Conservation (phyloP, 78 protist genomes). For the Protostelium mycophagum region DNA sequence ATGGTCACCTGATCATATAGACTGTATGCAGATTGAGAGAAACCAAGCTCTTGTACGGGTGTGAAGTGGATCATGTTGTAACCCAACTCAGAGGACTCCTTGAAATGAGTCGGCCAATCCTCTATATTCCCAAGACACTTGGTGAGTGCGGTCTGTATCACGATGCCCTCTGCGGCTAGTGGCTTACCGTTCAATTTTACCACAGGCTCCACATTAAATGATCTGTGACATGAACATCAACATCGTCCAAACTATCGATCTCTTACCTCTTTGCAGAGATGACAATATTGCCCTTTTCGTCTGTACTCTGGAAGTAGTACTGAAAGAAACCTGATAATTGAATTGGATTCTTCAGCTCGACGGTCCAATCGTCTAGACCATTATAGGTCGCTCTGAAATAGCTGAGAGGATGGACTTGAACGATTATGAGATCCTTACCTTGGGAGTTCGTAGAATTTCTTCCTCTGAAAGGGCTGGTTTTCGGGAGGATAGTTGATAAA, state of each 20-base stretch:
- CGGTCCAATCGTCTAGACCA: neutral
- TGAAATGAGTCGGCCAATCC: conserved; percentile 60
- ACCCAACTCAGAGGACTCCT: conserved; percentile 30
- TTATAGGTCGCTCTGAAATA: neutral
- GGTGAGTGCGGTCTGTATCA: conserved; percentile 69
- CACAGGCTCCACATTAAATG: conserved; percentile 32
- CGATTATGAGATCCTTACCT: neutral
- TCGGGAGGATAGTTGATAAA: neutral
- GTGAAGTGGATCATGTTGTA: conserved; percentile 86
- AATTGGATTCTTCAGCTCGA: neutral
- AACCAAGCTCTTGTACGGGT: conserved; percentile 79
- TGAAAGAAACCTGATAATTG: neutral
- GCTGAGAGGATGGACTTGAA: neutral
- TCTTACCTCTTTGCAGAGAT: neutral
- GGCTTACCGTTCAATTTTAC: conserved; percentile 11
- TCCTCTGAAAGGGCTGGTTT: neutral
- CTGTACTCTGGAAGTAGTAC: neutral
- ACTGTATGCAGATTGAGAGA: conserved; percentile 63
- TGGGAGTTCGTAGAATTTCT: neutral
- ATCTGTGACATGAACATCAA: neutral
- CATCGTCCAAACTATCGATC: neutral
- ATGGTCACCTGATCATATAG: conserved; percentile 72
- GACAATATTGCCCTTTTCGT: neutral
- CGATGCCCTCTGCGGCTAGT: conserved; percentile 27
- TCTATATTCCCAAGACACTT: conserved; percentile 68